phyloP scores from a whole-genome alignment of 2,329 filamentous ascomycete genomes.

The Nannizziopsis barbatae region DNA sequence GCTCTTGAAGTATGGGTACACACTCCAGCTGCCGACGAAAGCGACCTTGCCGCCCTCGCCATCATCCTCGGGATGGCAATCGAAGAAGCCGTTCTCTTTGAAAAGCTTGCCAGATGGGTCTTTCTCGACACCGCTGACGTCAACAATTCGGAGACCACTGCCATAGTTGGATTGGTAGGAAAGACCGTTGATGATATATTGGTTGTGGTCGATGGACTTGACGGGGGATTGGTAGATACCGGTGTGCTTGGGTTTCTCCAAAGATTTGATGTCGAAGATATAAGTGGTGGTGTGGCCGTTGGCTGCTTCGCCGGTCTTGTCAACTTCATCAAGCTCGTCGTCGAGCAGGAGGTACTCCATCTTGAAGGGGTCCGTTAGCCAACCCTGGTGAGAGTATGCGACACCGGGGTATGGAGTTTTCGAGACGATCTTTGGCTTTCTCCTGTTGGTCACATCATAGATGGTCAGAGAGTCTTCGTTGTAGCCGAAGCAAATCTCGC shows the following conservation, averaged over 20 bases:
- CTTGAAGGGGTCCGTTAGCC: conserved; percentile 39
- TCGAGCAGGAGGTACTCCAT: conserved; percentile 42
- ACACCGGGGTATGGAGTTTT: conserved; percentile 46
- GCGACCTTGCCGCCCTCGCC: conserved; percentile 29
- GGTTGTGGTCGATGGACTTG: conserved; percentile 41
- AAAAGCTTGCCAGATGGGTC: conserved; percentile 39
- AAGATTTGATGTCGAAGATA: conserved; percentile 41
- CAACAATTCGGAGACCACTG: conserved; percentile 35
- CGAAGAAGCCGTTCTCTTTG: conserved; percentile 42
- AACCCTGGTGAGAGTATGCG: conserved; percentile 50
- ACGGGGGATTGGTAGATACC: conserved; percentile 36
- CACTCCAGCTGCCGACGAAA: conserved; percentile 40
- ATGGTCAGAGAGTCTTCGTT: conserved; percentile 32
- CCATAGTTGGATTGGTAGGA: conserved; percentile 44
- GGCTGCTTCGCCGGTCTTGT: conserved; percentile 30
- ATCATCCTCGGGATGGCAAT: conserved; percentile 44
- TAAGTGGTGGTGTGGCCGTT: conserved; percentile 42
- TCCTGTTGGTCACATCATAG: conserved; percentile 17
- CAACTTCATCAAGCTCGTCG: conserved; percentile 44
- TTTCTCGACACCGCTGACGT: conserved; percentile 19
- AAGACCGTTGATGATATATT: conserved; percentile 38
- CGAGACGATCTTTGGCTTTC: conserved; percentile 37
- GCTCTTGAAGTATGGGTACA: conserved; percentile 41
- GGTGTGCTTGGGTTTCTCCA: conserved; percentile 36
- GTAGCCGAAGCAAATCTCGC: conserved; percentile 48